phyloP scores from a whole-genome alignment of 768 basidiomycete genomes.

The Podaxis sp. region DNA sequence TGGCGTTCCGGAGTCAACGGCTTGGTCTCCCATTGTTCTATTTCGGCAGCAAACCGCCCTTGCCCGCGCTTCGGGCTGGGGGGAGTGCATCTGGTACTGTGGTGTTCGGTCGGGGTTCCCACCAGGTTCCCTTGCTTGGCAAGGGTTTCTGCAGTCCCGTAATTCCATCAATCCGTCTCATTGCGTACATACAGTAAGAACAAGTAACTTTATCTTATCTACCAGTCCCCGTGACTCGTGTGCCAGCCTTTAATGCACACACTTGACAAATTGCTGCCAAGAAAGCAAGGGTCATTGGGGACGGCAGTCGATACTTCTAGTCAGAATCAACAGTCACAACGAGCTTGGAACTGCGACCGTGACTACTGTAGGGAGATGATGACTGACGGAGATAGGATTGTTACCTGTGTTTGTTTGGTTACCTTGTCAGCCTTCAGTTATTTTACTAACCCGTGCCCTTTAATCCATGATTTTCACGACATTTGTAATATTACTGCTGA shows the following conservation, averaged over 20 bases:
- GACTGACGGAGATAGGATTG: slow-evolving; percentile 9
- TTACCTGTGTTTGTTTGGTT: neutral
- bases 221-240: no score
- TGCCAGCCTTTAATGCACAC: no score
- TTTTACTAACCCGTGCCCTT: neutral
- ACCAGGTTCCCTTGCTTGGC: no score
- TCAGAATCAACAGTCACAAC: neutral
- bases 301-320: no score
- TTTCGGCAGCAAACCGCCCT: neutral
- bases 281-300: no score
- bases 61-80: neutral
- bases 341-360: slow-evolving; percentile 16
- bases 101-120: neutral
- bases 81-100: neutral
- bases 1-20: neutral
- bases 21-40: slow-evolving; percentile 1
- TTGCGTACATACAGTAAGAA: no score
- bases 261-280: no score
- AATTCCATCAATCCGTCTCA: no score
- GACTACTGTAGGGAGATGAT: slow-evolving; percentile 34
- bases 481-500: no score
- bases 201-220: no score
- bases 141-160: no score
- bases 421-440: neutral
- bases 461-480: no score